Base-by-base conservation (phyloP, 176 grass and related monocot genomes). In the Eleusine coracana region DNA sequence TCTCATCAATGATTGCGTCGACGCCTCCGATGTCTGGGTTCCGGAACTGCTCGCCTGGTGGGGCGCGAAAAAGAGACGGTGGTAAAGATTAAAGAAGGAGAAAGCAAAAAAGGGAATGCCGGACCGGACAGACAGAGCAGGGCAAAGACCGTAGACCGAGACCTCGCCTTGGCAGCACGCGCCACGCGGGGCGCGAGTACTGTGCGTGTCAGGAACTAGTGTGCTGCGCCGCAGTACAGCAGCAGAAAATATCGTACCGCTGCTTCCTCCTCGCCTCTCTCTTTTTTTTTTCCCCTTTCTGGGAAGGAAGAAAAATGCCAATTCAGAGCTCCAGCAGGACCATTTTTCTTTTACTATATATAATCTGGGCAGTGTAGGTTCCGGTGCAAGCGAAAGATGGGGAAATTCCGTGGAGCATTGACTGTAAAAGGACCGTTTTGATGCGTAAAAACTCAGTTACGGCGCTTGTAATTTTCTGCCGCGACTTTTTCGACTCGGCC, bases 91-190 rank as follows among this genome's bases (percentile, higher is more conserved):
- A 10, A 45, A 79, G 42, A 37, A 71, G 9, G 68, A 73, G 75
- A 86, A 79, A 79, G 75, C 83, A 54, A 79, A 85, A 79, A 66
- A 51, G 70, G 12, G 3, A 0, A 0, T 10, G 12, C 18, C 5
- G 27, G 41, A n/a, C 63, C 15, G 23, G 36, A n/a, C 31, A 12
- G 3, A 31, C 38, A 49, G 56, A 15, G 74, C 66, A 36, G 65
- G 48, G 49, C 82, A 6, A 64, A 62, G 83, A 85, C 83, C 83
- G 52, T 70, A 23, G 74, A 78, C 75, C 74, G 34, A 23, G 68
- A 77, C 23, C 65, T 9, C 61, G 58, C 10, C 5, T 72, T 21
- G 49, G 36, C 10, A 34, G 49, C 66, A 70, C 41, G 28, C 70
- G 70, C 45, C 70, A 50, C 70, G 69, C 69, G 45, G 46, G 63